Evolutionary conservation across 2,329 filamentous ascomycete species (phyloP).

Genomic region (Exophiala aquamarina): DNA sequence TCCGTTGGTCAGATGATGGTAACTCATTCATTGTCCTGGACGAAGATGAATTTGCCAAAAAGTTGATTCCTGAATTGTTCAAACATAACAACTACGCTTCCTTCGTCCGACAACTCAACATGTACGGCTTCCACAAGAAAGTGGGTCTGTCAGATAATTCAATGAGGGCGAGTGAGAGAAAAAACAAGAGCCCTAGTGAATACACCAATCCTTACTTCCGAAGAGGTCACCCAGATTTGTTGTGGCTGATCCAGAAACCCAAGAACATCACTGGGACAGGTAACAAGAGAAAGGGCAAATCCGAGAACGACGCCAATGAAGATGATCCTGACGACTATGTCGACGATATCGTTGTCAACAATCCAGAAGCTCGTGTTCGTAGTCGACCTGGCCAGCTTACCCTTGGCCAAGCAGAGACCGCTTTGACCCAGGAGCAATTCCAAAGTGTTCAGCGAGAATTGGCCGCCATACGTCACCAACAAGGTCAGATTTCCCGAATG

Average conservation of each 20-base stretch:
- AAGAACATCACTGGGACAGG: slow-evolving; percentile 65
- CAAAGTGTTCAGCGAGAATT: slow-evolving; percentile 76
- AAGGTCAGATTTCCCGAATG: slow-evolving; percentile 79
- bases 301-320: slow-evolving; percentile 62
- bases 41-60: slow-evolving; percentile 83
- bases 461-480: slow-evolving; percentile 77
- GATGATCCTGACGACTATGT: slow-evolving; percentile 65
- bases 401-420: slow-evolving; percentile 33
- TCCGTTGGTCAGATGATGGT: slow-evolving; percentile 94
- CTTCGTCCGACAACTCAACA: slow-evolving; percentile 70
- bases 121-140: slow-evolving; percentile 67
- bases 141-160: slow-evolving; percentile 93
- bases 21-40: slow-evolving; percentile 96
- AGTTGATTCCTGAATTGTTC: slow-evolving; percentile 71
- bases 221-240: slow-evolving; percentile 82
- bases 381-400: slow-evolving; percentile 43
- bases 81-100: slow-evolving; percentile 80
- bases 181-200: slow-evolving; percentile 97
- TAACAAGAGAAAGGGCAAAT: slow-evolving; percentile 49
- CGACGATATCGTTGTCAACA: slow-evolving; percentile 39
- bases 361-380: slow-evolving; percentile 33
- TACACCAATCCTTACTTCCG: slow-evolving; percentile 97
- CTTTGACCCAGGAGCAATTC: slow-evolving; percentile 70
- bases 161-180: slow-evolving; percentile 94
- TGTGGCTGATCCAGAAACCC: slow-evolving; percentile 96